phyloP scores from a whole-genome alignment of 139 green algal genomes.

The Closterium sp. region DNA sequence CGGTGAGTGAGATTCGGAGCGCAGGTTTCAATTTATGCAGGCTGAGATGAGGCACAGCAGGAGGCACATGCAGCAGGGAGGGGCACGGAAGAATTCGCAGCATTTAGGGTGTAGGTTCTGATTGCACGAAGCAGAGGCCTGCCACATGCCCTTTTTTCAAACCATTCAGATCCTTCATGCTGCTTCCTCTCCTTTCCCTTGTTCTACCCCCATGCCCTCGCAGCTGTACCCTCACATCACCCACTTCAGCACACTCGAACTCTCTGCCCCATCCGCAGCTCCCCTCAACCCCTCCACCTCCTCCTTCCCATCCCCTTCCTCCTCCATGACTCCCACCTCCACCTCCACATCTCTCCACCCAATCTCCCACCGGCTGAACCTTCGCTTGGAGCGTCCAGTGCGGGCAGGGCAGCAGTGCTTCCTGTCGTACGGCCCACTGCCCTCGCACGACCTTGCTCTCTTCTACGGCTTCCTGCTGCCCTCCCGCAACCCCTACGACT shows the following conservation, averaged over 20 bases:
- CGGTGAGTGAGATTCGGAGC: neutral
- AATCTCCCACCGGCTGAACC: neutral
- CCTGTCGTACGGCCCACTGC: neutral
- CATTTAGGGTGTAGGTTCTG: no score
- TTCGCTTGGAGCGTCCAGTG: neutral
- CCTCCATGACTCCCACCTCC: neutral
- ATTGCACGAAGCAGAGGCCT: no score
- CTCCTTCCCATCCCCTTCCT: neutral
- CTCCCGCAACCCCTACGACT: neutral
- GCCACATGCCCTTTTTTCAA: no score
- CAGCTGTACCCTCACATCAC: neutral
- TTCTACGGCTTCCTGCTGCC: slow-evolving; percentile 1
- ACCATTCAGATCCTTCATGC: neutral
- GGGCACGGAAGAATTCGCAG: neutral
- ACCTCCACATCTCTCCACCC: neutral
- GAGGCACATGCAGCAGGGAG: neutral
- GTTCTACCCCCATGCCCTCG: no score
- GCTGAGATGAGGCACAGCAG: no score
- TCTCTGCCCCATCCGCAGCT: neutral
- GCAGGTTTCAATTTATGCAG: no score
- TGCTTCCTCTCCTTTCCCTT: neutral
- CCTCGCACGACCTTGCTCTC: neutral
- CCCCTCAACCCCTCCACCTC: neutral
- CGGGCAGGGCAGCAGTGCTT: neutral
- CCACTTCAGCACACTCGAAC: neutral